A percentile compares a stretch with the other conserved stretches of the same genome.
Evolutionary conservation across 129 eudicot genomes (phyloP).

Genomic region (Saposhnikovia divaricata): DNA sequence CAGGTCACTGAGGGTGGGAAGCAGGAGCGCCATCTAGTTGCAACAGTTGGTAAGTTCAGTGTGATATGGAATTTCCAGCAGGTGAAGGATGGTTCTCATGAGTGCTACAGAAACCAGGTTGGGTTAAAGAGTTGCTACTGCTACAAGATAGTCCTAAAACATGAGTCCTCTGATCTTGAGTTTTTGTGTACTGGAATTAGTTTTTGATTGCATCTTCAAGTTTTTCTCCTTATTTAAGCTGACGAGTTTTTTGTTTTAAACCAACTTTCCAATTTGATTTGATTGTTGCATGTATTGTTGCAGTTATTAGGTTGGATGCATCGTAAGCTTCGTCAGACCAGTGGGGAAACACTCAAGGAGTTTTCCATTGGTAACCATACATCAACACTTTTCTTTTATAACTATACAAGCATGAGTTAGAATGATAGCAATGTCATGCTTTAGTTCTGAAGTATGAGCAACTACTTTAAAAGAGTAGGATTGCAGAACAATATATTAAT

Average conservation of each 20-base stretch:
- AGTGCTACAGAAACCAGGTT: too few species aligned
- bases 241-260: not conserved
- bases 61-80: conserved; percentile 95
- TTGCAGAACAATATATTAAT: too few species aligned
- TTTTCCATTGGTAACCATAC: conserved; percentile 42
- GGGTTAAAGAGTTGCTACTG: too few species aligned
- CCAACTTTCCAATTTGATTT: conserved; percentile 10
- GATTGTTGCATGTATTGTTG: conserved; percentile 25
- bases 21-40: conserved; percentile 92
- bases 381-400: not conserved
- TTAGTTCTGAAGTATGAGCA: not conserved
- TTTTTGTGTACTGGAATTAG: too few species aligned
- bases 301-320: conserved; percentile 98
- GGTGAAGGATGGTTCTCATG: too few species aligned
- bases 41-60: conserved; percentile 84
- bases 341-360: conserved; percentile 45
- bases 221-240: too few species aligned
- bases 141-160: too few species aligned
- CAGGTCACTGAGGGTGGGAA: conserved; percentile 88
- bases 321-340: conserved; percentile 72
- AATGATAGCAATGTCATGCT: not conserved
- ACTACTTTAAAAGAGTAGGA: not conserved
- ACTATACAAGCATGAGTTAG: not conserved
- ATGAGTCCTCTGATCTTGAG: too few species aligned
- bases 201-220: too few species aligned